Conservation (phyloP, 306 rosid species). For the Hylodesmum podocarpum region DNA sequence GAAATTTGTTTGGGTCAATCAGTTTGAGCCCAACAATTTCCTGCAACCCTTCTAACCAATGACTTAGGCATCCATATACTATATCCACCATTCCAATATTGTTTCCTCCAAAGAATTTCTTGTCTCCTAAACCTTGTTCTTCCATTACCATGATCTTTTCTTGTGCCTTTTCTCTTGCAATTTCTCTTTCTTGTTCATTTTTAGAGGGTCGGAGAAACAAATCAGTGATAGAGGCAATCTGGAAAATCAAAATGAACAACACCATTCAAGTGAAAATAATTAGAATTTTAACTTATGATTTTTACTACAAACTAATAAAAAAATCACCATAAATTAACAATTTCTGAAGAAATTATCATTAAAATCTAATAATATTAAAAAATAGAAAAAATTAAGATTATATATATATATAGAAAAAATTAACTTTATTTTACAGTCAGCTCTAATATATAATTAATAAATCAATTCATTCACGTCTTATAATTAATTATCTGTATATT, state of each 20-base stretch:
- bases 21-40: conserved; percentile 42
- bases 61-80: conserved; percentile 40
- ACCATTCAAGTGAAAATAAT: not conserved
- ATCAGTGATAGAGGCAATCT: conserved; percentile 14
- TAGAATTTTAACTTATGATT: no score
- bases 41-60: conserved; percentile 47
- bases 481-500: no score
- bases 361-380: no score
- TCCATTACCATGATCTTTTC: conserved; percentile 34
- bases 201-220: conserved; percentile 20
- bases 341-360: no score
- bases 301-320: no score
- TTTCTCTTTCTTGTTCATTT: conserved; percentile 36
- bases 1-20: conserved; percentile 36
- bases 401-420: no score
- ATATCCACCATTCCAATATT: conserved; percentile 45
- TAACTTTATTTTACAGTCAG: no score
- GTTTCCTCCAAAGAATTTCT: conserved; percentile 48
- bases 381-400: no score
- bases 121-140: conserved; percentile 36
- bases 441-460: no score
- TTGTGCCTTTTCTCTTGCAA: conserved; percentile 16
- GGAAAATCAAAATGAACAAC: not conserved
- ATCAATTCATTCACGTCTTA: no score
- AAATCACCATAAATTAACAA: no score